Evolutionary conservation across 2,329 filamentous ascomycete species (phyloP), one percentile per base, ranked within the genome.

Genomic region (Verticillium nubilum): DNA sequence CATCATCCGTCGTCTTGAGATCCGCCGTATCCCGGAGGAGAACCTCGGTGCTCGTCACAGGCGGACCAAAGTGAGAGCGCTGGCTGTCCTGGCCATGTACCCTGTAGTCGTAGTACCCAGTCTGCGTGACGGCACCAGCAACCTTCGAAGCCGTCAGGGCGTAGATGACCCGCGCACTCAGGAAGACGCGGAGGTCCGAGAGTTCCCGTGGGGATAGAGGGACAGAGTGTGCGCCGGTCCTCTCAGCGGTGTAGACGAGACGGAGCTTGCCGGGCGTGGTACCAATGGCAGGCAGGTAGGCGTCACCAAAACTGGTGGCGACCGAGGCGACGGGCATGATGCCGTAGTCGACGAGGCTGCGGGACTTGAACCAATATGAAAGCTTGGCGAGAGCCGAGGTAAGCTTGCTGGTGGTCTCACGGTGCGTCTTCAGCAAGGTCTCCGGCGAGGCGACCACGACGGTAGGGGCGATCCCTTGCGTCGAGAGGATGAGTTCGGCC

Each of bases 51-150:
- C 86, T 89, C 63, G 89, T 91, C 47, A 95, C 70, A 2, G 94
- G 93, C 10, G 89, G 80, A 3, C 95, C 95, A 69, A 98, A 97
- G 72, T 96, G 92, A 12, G 80, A 78, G 12, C 73, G 74, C 59
- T 66, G 63, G 64, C 70, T 64, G 57, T 63, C 66, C 52, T 73
- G 70, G 47, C 72, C 73, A 37, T 74, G 76, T 62, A 82, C 80
- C 65, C 94, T 81, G 73, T 98, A 98, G 71, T 98, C 94, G 69
- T 91, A 96, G 42, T 93, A 82, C 62, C 91, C 87, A 7, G 91
- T 96, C 76, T 98, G 94, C 1, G 89, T 80, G n/a, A 96, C 85
- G 1, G 93, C 89, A 37, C 95, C 95, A 2, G 93, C 94, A n/a
- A 98, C 90, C 62, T 86, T 85, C 26, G 91, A 80, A 1, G 90